Evolutionary conservation across 305 asterid species (phyloP), one percentile per base, ranked within the genome.

Genomic region (Vinca major): DNA sequence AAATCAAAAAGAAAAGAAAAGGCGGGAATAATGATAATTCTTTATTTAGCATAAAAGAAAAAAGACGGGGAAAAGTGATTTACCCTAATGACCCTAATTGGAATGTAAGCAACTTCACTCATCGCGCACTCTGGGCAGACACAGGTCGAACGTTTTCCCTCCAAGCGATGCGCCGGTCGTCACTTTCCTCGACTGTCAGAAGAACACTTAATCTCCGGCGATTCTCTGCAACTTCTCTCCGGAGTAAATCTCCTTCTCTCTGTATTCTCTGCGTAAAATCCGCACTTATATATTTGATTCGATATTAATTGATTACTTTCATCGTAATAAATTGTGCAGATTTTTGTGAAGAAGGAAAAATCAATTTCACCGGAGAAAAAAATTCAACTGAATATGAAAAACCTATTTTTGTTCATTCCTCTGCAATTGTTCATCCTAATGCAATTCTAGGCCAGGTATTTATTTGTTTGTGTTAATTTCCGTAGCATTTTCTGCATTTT

Each of bases 381-480:
- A 73, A 47, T 33, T 16, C 62, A 48, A 21, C 63, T 43, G 68
- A 11, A 37, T 12, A 40, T 26, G 53, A 21, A 4, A 56, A 41
- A 13, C 17, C 72, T 61, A 74, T 77, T 57, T 81, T 71, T 69
- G 76, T 92, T 78, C 97, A 90, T 69, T 91, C 95, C 47, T 74
- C 85, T 53, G 90, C 92, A n/a, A 39, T 85, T 74, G 88, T 92
- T 78, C 96, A 88, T 71, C 88, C 89, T 3, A 70, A 77, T 63
- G 92, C 95, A 65, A 69, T 76, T 67, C 71, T 90, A 67, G 94
- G 91, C 66, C 91, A 87, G 96, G 96, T 88, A 83, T 63, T 63
- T 65, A 7, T 26, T 26, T 26, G 33, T 43, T n/a, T 16, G 9
- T 16, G 0, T 36, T 3, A 12, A 52, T n/a, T 17, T 2, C 26